These are phyloP conservation scores for Phallus indusiatus DNA, from an alignment of 768 basidiomycete genomes.

Conservation along the genomic window DNA sequence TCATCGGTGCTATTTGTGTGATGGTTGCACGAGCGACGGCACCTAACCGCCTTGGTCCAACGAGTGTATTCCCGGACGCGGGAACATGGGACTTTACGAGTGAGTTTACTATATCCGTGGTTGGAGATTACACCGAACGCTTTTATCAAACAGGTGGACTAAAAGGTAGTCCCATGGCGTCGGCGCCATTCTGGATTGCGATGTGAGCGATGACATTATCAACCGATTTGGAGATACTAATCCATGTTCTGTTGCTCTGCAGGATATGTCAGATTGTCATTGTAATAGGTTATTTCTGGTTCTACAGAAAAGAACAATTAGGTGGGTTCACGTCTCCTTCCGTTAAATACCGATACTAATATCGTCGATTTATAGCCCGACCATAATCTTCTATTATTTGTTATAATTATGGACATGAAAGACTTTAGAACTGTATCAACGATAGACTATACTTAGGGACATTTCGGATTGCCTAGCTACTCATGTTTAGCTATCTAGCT, in stretches of 20 bases:
- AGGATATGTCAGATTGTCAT: slow-evolving; percentile 66
- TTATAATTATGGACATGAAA: not conserved
- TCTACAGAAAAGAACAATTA: slow-evolving; percentile 93
- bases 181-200: slow-evolving; percentile 84
- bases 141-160: slow-evolving; percentile 16
- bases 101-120: slow-evolving; percentile 18
- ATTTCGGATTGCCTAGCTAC: not conserved
- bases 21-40: slow-evolving; percentile 90
- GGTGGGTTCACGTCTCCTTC: slow-evolving; percentile 32
- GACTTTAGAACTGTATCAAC: not conserved
- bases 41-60: slow-evolving; percentile 82
- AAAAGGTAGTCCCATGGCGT: slow-evolving; percentile 68
- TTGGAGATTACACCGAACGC: not conserved
- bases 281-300: slow-evolving; percentile 91
- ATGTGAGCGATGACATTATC: slow-evolving; percentile 18
- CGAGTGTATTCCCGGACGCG: slow-evolving; percentile 84
- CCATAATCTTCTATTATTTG: slow-evolving; percentile 19
- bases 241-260: not conserved
- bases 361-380: slow-evolving; percentile 17
- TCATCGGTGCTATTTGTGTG: slow-evolving; percentile 83
- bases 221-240: not conserved
- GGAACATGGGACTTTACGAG: slow-evolving; percentile 82
- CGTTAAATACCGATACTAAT: slow-evolving; percentile 20
- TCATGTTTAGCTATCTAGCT: not conserved
- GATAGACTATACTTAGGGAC: not conserved